Evolutionary conservation across 1,284 basidiomycete genomes (phyloP), one percentile per base, ranked within the genome.

Genomic region (Rhodofomes roseus): DNA sequence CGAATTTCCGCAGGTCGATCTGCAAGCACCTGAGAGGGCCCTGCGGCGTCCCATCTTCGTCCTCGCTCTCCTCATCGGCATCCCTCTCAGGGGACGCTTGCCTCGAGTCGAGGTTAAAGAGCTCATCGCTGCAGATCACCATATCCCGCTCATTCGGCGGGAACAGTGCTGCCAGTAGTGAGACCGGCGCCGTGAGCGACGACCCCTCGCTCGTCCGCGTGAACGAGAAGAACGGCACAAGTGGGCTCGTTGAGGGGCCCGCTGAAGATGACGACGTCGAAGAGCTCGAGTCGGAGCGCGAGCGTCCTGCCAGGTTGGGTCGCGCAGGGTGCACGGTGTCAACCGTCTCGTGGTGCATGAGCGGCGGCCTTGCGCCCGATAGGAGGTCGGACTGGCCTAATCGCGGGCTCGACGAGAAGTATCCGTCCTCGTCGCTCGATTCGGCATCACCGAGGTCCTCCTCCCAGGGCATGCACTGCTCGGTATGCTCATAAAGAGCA

Each of bases 201-300:
- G 86, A 86, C 6, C 87, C 86, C 73, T 90, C 88, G n/a, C 79
- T 72, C 18, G 87, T 89, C 61, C 86, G 79, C n/a, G 88, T 90
- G 70, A 90, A 87, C 62, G 82, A 87, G 71, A 89, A 90, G 73
- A 90, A 89, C 8, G 87, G 83, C n/a, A 86, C 78, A 22, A 72
- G 62, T 12, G 62, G 66, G 20, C 61, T 61, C 1, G 57, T 56
- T 60, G 55, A 64, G 50, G 37, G 9, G 18, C 29, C 25, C 31
- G 55, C 60, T 63, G 55, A 36, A 46, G 56, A 54, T 8, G 58
- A 60, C n/a, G 58, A 54, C 51, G 60, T 59, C 23, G 66, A 63
- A 39, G 65, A 60, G 5, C 52, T 57, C 7, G 66, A 64, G 12
- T 56, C 55, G 11, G 66, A 63, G 36, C 60, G 61, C 29, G 63